Percentiles rank a stretch among this genome's conserved stretches.
Conservation (phyloP, 139 green algal genomes). For the Pleodorina starrii region DNA sequence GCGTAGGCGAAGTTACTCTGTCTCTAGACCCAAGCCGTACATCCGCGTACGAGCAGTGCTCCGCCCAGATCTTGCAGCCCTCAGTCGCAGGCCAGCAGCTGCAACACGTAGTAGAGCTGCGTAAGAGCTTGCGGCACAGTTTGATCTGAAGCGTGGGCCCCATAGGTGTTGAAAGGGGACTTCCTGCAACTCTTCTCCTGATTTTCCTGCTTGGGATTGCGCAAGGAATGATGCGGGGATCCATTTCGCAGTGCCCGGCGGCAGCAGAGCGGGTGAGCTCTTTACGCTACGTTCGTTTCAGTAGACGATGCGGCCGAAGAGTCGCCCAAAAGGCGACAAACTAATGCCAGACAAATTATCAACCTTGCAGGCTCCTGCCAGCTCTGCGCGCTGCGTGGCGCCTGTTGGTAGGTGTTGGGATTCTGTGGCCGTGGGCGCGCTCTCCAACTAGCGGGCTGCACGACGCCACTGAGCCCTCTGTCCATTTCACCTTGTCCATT, state of each 20-base stretch:
- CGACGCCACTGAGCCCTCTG: background rate
- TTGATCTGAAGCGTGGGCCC: background rate
- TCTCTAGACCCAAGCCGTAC: too few relatives aligned
- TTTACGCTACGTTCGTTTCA: too few relatives aligned
- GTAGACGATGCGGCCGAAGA: background rate
- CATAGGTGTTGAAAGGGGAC: background rate
- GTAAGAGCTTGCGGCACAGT: background rate
- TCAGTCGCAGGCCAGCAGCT: too few relatives aligned
- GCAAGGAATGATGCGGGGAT: conserved; percentile 23
- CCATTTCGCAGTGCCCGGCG: background rate
- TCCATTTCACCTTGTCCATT: background rate
- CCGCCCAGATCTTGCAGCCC: too few relatives aligned
- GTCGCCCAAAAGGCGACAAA: background rate
- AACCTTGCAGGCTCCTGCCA: background rate
- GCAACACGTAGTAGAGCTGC: too few relatives aligned
- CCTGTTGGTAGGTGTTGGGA: conserved; percentile 16
- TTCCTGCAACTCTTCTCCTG: background rate
- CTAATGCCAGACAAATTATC: background rate
- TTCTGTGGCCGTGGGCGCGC: background rate
- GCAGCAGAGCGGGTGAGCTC: conserved; percentile 20
- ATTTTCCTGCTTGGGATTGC: background rate
- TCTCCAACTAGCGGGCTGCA: background rate
- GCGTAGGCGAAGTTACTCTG: too few relatives aligned
- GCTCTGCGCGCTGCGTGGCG: conserved; percentile 3
- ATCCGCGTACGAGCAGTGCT: too few relatives aligned